Base-by-base conservation (phyloP, 495 filamentous ascomycete species). In the Recurvomyces mirabilis region DNA sequence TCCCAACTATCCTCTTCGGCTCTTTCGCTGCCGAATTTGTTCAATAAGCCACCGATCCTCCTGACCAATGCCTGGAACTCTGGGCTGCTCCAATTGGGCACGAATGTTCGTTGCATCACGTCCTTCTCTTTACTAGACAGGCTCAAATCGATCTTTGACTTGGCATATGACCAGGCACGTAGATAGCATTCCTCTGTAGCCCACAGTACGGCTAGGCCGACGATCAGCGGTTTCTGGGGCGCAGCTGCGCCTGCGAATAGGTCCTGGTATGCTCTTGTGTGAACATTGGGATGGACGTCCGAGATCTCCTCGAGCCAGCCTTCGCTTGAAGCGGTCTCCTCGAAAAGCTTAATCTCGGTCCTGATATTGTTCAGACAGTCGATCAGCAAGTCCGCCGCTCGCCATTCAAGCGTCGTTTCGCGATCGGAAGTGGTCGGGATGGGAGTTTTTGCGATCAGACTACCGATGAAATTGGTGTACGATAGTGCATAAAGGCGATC, bases 171-270 rank as follows among this genome's bases (percentile, higher is more conserved):
- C 51, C 51, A 54, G 5, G 51, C 17, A 1, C 51, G 39, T 34
- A 54, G 34, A 41, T 54, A 54, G 32, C 38, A 44, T 21, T 49
- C 46, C 28, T 54, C 51, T 21, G 51, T 54, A 14, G 46, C 51
- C 51, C 51, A 54, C 25, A 54, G 25, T 25, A 46, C 46, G 1
- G 32, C 21, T 22, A 54, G 25, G 1, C 51, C 51, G 6, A 54
- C 51, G 6, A 54, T 30, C 11, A 49, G n/a, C 19, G 46, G 46
- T 17, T 38, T 24, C 5, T 38, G 35, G 20, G 34, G 39, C 17
- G 51, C 46, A 6, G 51, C 35, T 20, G 51, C 51, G 7, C 51
- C 51, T 4, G 51, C 51, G 30, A 54, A 54, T 5, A 54, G 24
- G 23, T 54, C 51, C 29, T 44, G 41, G 32, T 54, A 54, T 17